Evolutionary conservation across 108 stramenopile species (phyloP), one percentile per base, ranked within the genome.

Genomic region (Skeletonema menzelii): DNA sequence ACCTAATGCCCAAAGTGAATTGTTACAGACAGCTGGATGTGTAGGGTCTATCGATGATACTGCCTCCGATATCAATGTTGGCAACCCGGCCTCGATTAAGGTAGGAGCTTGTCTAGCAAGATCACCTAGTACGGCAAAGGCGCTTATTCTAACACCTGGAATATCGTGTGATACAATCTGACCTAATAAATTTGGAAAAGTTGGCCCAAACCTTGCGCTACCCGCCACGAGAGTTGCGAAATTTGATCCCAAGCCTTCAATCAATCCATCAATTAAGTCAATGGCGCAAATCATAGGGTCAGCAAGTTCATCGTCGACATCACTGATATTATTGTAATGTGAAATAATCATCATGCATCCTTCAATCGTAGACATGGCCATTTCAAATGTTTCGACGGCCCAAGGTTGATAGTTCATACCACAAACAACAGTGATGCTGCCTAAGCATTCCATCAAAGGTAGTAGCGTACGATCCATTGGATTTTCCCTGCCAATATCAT

Each of bases 1-100:
- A 14, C 96, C 96, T 32, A 95, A 76, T 24, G 96, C 92, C 96
- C 96, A 97, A 35, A 94, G 86, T 8, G 95, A 95, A 81, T 97
- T 97, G 75, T 90, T 95, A 72, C 91, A 91, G 13, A 93, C 89
- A 56, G 84, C 75, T 28, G 88, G 78, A 59, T 82, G 83, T 22
- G 59, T 69, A 6, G 86, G 81, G 59, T 91, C 88, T 8, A 91
- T 80, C 58, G 84, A 89, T 19, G 70, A 34, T 35, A 92, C 70
- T 10, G 90, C 85, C 53, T 90, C 90, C 24, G 63, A 40, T 34
- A 91, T 28, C 1, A 95, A 68, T 55, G 88, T 67, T 27, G 89
- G 76, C 17, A 95, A 56, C 1, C 85, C 91, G 8, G 91, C 76
- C 72, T 92, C 87, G 27, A 97, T 75, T 37, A 94, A 62, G 3